Base-by-base conservation (phyloP, 2,329 filamentous ascomycete species). In the Ophiostoma novo-ulmi region DNA sequence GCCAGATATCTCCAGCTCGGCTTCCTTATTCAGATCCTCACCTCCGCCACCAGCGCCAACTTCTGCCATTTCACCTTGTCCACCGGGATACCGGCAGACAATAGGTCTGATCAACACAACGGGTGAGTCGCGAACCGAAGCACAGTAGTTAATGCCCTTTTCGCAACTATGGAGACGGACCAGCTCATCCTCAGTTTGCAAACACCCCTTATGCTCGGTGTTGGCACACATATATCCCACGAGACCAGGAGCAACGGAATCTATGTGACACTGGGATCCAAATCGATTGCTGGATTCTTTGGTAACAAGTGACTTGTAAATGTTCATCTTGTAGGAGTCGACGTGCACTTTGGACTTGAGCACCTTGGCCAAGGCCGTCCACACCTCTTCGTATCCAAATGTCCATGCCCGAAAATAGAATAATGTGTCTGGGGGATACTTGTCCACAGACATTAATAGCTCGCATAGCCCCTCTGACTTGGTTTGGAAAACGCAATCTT, bases 361-460 rank as follows among this genome's bases (percentile, higher is more conserved):
- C 26, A 35, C 65, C 76, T 83, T 85, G 3, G 89, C 89, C 6
- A 98, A 80, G 0, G 92, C 90, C 71, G 93, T 82, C 93, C 93
- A 97, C 0, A 97, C 93, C 69, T 97, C 91, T 77, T 98, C 94
- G 73, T 97, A 52, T 75, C 91, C 92, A 77, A 95, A 95, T 0
- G 94, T 97, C 93, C 94, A 97, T 0, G 93, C 87, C 71, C 93
- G 87, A 65, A 98, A 85, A 78, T 97, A 91, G 76, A 97, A 97
- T 0, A 90, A 78, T 0, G 93, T 97, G 55, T 92, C 87, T 1
- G 82, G 73, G 0, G 93, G 90, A 77, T 94, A 97, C 35, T 80
- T 77, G 0, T 81, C 78, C 0, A 97, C 84, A 74, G 93, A 90
- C 5, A 82, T 80, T 0, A 97, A 76, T 0, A 97, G 83, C 76